These are phyloP conservation scores for Diaporthe vaccinii DNA, from an alignment of 2,329 filamentous ascomycete species.

Conservation along the genomic window DNA sequence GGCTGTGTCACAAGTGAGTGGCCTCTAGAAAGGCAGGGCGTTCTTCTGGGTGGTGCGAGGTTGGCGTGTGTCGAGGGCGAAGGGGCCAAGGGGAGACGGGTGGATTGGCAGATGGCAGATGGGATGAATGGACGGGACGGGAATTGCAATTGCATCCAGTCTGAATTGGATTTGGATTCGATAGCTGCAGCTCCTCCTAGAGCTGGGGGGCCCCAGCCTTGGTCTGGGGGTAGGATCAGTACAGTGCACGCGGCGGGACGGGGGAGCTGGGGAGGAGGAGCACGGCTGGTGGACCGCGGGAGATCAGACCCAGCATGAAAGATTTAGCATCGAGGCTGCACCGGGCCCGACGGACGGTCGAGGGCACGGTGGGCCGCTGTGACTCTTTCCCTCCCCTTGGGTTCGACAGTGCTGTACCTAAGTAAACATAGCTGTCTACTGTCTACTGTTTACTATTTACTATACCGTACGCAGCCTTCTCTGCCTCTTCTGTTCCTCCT, in stretches of 20 bases:
- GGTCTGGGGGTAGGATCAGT: slow-evolving; percentile 7
- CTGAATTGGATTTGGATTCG: slow-evolving; percentile 22
- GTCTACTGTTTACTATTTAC: not conserved
- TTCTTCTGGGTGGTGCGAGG: slow-evolving; percentile 11
- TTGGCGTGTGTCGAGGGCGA: slow-evolving; percentile 3
- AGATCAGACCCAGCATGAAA: slow-evolving; percentile 27
- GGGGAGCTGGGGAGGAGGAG: slow-evolving; percentile 2
- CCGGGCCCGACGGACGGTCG: not conserved
- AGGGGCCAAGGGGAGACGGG: not conserved
- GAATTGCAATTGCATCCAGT: slow-evolving; percentile 1
- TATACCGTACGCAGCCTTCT: not conserved
- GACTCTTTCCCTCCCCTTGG: not conserved
- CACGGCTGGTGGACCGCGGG: not conserved
- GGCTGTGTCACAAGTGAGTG: slow-evolving; percentile 12
- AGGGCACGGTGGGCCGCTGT: not conserved
- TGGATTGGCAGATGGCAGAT: not conserved
- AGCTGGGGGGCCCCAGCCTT: slow-evolving; percentile 11
- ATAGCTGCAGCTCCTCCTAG: slow-evolving; percentile 1
- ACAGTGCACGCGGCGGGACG: slow-evolving; percentile 1
- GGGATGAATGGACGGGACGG: slow-evolving; percentile 4
- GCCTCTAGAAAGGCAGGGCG: slow-evolving; percentile 2
- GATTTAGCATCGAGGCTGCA: not conserved
- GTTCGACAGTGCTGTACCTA: not conserved
- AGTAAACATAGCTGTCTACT: not conserved
- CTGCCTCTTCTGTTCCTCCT: no score